Evolutionary conservation across 2,329 filamentous ascomycete species (phyloP).

Genomic region (Xenoacremonium recifei): DNA sequence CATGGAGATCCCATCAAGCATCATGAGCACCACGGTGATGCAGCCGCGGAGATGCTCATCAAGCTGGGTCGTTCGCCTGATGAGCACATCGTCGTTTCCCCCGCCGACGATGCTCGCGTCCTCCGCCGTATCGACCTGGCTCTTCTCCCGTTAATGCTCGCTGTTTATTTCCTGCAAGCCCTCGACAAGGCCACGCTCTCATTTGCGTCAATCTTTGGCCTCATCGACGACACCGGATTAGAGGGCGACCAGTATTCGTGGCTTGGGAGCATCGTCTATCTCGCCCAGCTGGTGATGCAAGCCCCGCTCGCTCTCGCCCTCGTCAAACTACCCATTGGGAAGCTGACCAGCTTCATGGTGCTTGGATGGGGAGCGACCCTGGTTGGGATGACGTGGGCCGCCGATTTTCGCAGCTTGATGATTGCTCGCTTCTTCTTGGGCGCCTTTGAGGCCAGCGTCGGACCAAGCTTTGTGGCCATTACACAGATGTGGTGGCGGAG

Average conservation of each 20-base stretch:
- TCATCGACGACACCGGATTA: conserved; percentile 57
- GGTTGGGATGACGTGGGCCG: conserved; percentile 50
- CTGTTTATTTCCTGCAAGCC: conserved; percentile 62
- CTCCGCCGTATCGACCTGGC: conserved; percentile 39
- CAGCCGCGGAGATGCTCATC: conserved; percentile 45
- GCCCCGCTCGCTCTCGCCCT: conserved; percentile 55
- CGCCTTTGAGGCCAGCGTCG: conserved; percentile 49
- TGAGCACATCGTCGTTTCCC: conserved; percentile 29
- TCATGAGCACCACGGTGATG: conserved; percentile 32
- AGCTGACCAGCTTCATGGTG: conserved; percentile 57
- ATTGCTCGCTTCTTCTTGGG: conserved; percentile 55
- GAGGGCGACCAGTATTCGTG: conserved; percentile 58
- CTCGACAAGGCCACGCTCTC: conserved; percentile 62
- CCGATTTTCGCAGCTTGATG: conserved; percentile 48
- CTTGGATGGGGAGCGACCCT: conserved; percentile 54
- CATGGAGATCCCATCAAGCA: not conserved
- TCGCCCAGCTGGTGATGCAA: conserved; percentile 60
- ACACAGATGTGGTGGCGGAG: conserved; percentile 63
- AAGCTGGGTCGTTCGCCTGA: conserved; percentile 36
- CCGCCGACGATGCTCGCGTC: conserved; percentile 34
- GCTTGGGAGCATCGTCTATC: conserved; percentile 60
- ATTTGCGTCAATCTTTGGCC: conserved; percentile 63
- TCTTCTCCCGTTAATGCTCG: conserved; percentile 47
- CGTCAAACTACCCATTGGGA: conserved; percentile 60
- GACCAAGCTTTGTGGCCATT: conserved; percentile 54